A percentile compares a stretch with the other conserved stretches of the same genome.
Evolutionary conservation across 805 yeast genomes (phyloP).

Genomic region (Saturnispora saitoi): DNA sequence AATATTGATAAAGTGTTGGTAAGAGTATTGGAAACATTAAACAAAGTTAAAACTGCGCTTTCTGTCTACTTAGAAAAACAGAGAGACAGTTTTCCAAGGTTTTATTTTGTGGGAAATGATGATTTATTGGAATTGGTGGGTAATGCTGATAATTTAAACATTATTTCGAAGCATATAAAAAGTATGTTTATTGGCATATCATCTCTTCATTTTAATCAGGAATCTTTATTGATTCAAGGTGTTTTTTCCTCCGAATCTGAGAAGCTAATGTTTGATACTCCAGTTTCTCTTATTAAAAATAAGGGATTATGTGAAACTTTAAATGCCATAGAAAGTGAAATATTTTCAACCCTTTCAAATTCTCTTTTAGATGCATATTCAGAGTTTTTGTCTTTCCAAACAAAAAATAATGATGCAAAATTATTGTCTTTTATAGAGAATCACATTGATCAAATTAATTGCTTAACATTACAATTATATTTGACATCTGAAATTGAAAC

Average conservation of each 20-base stretch:
- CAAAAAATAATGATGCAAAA: not conserved
- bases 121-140: constrained; percentile 82
- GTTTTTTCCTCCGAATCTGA: constrained; percentile 66
- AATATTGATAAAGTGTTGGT: constrained; percentile 40
- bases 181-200: constrained; percentile 68
- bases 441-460: constrained; percentile 48
- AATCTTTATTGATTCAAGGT: constrained; percentile 27
- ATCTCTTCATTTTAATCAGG: constrained; percentile 28
- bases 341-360: constrained; percentile 40
- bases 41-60: constrained; percentile 53
- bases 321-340: constrained; percentile 43
- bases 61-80: constrained; percentile 75
- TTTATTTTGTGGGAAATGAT: constrained; percentile 85
- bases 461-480: constrained; percentile 46
- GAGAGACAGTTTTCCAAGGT: constrained; percentile 67
- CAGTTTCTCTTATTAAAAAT: constrained; percentile 36
- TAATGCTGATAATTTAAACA: constrained; percentile 36
- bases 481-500: constrained; percentile 43
- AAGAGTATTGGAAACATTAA: constrained; percentile 46
- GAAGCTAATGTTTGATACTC: constrained; percentile 31
- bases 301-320: constrained; percentile 57
- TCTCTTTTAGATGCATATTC: constrained; percentile 28
- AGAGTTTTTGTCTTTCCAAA: constrained; percentile 15
- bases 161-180: constrained; percentile 49
- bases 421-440: constrained; percentile 30